A percentile compares a stretch with the other conserved stretches of the same genome.
Evolutionary conservation across 2,329 filamentous ascomycete species (phyloP).

Genomic region (Xylaria sp.): DNA sequence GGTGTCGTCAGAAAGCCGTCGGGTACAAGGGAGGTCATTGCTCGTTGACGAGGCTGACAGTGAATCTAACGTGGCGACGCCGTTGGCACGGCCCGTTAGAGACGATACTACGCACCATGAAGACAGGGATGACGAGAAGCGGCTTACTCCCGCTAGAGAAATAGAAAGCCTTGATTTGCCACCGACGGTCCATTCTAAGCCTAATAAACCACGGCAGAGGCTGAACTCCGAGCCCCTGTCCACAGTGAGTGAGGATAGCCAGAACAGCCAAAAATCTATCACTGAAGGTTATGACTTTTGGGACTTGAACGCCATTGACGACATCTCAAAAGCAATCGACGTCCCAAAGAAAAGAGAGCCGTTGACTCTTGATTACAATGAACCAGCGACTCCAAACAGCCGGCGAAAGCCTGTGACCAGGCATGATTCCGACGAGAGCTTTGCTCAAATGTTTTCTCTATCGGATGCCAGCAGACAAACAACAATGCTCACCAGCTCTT

Average conservation of each 20-base stretch:
- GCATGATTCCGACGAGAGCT: conserved; percentile 62
- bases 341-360: conserved; percentile 50
- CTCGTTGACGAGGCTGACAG: conserved; percentile 61
- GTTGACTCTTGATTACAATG: conserved; percentile 41
- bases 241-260: conserved; percentile 53
- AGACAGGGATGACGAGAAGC: conserved; percentile 40
- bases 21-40: conserved; percentile 46
- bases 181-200: conserved; percentile 46
- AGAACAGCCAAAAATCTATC: conserved; percentile 54
- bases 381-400: conserved; percentile 36
- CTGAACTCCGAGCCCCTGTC: conserved; percentile 56
- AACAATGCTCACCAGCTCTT: conserved; percentile 43
- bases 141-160: conserved; percentile 53
- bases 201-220: conserved; percentile 45
- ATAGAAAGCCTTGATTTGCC: conserved; percentile 55
- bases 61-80: conserved; percentile 65
- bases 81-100: conserved; percentile 56
- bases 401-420: conserved; percentile 40
- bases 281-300: conserved; percentile 70
- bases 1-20: conserved; percentile 39
- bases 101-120: conserved; percentile 37
- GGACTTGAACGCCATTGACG: conserved; percentile 53
- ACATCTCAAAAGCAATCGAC: conserved; percentile 54
- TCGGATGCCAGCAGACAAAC: conserved; percentile 52
- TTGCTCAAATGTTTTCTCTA: conserved; percentile 60